Conservation (phyloP, 495 filamentous ascomycete genomes). For the Hyaloscypha hepaticicola region DNA sequence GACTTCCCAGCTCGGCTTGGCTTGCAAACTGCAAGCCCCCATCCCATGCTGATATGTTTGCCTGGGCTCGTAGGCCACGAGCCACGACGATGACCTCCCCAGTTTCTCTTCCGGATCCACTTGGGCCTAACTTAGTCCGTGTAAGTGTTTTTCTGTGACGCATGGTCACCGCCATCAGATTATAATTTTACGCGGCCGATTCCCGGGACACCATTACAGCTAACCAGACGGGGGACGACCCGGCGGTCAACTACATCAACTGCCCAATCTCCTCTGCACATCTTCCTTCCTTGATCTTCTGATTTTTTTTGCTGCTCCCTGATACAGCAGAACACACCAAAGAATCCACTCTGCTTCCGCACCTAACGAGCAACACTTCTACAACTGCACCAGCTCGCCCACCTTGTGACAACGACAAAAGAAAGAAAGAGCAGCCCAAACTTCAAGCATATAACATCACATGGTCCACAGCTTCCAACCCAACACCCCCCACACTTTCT, state of each 20-base stretch:
- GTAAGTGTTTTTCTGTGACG: slow-evolving; percentile 5
- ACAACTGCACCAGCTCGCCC: neutral
- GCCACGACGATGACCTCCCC: neutral
- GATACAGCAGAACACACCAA: slow-evolving; percentile 1
- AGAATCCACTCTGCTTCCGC: slow-evolving; percentile 8
- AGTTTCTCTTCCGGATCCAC: neutral
- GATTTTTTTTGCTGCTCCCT: slow-evolving; percentile 11
- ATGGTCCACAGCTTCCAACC: slow-evolving; percentile 25
- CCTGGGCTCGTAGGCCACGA: too few species aligned
- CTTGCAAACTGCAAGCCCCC: neutral
- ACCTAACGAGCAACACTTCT: neutral
- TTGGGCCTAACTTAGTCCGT: slow-evolving; percentile 2
- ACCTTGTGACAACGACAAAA: neutral
- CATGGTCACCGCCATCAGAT: slow-evolving; percentile 28
- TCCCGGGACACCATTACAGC: slow-evolving; percentile 11
- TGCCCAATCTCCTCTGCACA: slow-evolving; percentile 15
- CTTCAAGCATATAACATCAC: slow-evolving; percentile 11
- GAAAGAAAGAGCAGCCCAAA: neutral
- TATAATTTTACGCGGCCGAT: slow-evolving; percentile 24
- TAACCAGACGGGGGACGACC: slow-evolving; percentile 3
- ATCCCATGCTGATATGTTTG: neutral
- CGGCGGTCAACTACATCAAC: slow-evolving; percentile 27
- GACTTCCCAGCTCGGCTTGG: neutral
- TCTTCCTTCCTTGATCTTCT: slow-evolving; percentile 13
- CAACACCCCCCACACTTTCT: neutral